Conservation (phyloP, 371 early-diverging fungal genomes). For the Rhizopus sp. region DNA sequence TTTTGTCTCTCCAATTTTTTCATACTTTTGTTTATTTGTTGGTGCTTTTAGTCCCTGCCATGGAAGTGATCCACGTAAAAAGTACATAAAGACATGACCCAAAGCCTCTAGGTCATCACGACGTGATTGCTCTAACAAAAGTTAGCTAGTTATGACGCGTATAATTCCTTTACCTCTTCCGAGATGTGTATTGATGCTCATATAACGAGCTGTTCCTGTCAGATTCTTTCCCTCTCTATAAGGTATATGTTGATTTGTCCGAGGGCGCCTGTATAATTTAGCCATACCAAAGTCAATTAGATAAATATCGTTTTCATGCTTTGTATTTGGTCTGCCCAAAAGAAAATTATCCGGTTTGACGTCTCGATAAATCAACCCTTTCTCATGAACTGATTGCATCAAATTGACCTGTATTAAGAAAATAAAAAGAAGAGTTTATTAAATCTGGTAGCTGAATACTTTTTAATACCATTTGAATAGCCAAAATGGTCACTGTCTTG, state of each 20-base stretch:
- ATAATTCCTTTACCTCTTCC: slow-evolving; percentile 53
- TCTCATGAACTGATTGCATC: slow-evolving; percentile 91
- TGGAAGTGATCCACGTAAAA: slow-evolving; percentile 86
- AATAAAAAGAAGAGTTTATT: not conserved
- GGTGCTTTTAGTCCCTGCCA: slow-evolving; percentile 94
- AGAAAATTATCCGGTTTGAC: slow-evolving; percentile 99
- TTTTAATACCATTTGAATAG: slow-evolving; percentile 82
- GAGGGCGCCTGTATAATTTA: slow-evolving; percentile 81
- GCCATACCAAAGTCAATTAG: slow-evolving; percentile 93
- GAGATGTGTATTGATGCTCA: slow-evolving; percentile 89
- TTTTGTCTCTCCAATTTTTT: slow-evolving; percentile 91
- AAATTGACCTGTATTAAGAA: slow-evolving; percentile 64
- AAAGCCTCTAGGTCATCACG: slow-evolving; percentile 94
- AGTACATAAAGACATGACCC: slow-evolving; percentile 93
- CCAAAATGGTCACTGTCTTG: slow-evolving; percentile 93
- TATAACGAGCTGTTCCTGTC: slow-evolving; percentile 92
- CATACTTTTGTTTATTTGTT: slow-evolving; percentile 90
- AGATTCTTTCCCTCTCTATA: slow-evolving; percentile 80
- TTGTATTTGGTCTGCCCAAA: slow-evolving; percentile 65
- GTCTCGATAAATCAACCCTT: slow-evolving; percentile 95
- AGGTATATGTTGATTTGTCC: slow-evolving; percentile 82
- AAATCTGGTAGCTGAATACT: too few relatives aligned
- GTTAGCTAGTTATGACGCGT: not conserved
- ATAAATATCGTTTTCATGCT: slow-evolving; percentile 50
- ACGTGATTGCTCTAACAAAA: slow-evolving; percentile 77